A percentile compares a stretch with the other conserved stretches of the same genome.
These are phyloP conservation scores for Parathielavia hyrcaniae DNA, from an alignment of 495 filamentous ascomycete species.

Conservation along the genomic window DNA sequence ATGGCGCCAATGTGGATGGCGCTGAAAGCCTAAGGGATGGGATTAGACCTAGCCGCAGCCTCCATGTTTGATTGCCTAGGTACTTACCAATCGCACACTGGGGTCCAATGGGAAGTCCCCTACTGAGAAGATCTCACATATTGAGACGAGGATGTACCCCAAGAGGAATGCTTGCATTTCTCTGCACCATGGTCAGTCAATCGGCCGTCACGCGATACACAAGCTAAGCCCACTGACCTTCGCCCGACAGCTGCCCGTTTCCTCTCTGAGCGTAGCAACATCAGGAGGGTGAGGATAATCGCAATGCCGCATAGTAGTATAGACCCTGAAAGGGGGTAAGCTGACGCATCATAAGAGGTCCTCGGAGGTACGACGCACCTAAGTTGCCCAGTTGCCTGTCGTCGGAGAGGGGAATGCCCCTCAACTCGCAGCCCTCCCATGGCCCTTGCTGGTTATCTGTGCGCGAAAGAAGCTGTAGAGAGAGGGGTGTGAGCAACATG, in stretches of 20 bases:
- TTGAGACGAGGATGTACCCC: constrained; percentile 79
- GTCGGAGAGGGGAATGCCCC: constrained; percentile 62
- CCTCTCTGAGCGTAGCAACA: constrained; percentile 76
- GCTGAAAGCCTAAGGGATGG: constrained; percentile 63
- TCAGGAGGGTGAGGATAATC: constrained; percentile 56
- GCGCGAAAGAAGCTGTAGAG: constrained; percentile 40
- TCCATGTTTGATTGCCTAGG: neutral
- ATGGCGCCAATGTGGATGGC: constrained; percentile 91
- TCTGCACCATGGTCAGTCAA: constrained; percentile 47
- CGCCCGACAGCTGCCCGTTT: constrained; percentile 93
- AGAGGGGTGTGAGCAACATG: constrained; percentile 13
- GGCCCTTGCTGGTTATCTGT: constrained; percentile 43
- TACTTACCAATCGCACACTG: constrained; percentile 61
- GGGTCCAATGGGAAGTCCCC: constrained; percentile 73
- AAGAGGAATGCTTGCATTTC: constrained; percentile 94
- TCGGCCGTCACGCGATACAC: neutral
- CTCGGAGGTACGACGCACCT: constrained; percentile 50
- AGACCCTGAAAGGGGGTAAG: constrained; percentile 58
- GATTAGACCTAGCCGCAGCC: constrained; percentile 9
- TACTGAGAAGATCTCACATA: constrained; percentile 94
- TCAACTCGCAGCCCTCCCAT: constrained; percentile 61
- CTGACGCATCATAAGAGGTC: constrained; percentile 7
- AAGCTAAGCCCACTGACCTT: constrained; percentile 52
- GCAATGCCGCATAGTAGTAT: constrained; percentile 75
- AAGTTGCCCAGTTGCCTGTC: constrained; percentile 70